Percentiles rank a stretch among this genome's conserved stretches.
These are phyloP conservation scores for Podospora didyma DNA, from an alignment of 495 filamentous ascomycete species.

Conservation along the genomic window DNA sequence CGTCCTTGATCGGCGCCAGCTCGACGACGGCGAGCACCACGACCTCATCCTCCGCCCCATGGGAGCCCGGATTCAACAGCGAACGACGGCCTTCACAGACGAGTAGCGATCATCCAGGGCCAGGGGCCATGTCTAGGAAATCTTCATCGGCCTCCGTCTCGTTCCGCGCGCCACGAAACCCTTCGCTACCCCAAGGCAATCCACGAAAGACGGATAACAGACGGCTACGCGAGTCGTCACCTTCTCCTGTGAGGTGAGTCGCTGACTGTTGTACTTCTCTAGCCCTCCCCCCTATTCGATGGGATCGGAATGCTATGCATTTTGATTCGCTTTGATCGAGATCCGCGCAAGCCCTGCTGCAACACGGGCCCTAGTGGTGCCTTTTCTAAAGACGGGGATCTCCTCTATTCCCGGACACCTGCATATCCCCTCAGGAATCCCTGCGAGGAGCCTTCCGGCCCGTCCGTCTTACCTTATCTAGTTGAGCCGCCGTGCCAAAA, in stretches of 20 bases:
- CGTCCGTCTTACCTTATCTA: background rate
- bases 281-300: background rate
- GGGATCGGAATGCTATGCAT: background rate
- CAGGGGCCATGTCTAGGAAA: slow-evolving; percentile 30
- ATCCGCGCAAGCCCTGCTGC: slow-evolving; percentile 1
- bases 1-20: slow-evolving; percentile 9
- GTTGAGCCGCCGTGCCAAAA: background rate
- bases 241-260: slow-evolving; percentile 44
- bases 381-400: slow-evolving; percentile 2
- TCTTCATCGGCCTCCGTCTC: slow-evolving; percentile 40
- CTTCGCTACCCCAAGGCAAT: slow-evolving; percentile 40
- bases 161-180: slow-evolving; percentile 37
- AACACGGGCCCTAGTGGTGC: slow-evolving; percentile 21
- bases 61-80: slow-evolving; percentile 11
- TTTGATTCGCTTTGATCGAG: background rate
- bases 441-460: background rate
- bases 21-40: slow-evolving; percentile 23
- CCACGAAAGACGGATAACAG: slow-evolving; percentile 39
- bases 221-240: slow-evolving; percentile 42
- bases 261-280: slow-evolving; percentile 3
- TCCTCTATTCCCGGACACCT: slow-evolving; percentile 7
- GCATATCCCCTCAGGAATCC: slow-evolving; percentile 1
- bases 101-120: slow-evolving; percentile 14
- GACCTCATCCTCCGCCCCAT: slow-evolving; percentile 16
- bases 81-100: slow-evolving; percentile 22